phyloP scores from a whole-genome alignment of 2,329 filamentous ascomycete species.

The Thielaviopsis euricoi region DNA sequence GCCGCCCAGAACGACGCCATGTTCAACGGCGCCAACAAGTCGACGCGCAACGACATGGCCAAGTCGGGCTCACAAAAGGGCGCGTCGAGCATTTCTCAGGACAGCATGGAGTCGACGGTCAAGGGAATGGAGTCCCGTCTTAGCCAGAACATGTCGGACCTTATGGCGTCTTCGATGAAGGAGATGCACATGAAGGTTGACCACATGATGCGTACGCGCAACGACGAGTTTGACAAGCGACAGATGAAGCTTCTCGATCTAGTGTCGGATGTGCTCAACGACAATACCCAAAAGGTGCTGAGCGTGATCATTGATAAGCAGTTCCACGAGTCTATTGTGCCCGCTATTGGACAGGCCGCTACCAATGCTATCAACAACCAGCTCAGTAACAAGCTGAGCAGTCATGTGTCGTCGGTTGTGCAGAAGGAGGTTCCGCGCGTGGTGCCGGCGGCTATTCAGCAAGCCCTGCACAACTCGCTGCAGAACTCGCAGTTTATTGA shows the following conservation, averaged over 20 bases:
- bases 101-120: constrained; percentile 37
- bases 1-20: constrained; percentile 28
- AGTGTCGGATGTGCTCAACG: constrained; percentile 43
- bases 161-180: constrained; percentile 39
- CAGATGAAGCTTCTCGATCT: constrained; percentile 39
- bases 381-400: constrained; percentile 50
- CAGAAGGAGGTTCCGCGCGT: constrained; percentile 56
- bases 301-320: constrained; percentile 59
- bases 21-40: constrained; percentile 23
- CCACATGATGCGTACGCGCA: constrained; percentile 43
- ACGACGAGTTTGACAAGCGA: constrained; percentile 34
- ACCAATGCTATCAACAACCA: constrained; percentile 54
- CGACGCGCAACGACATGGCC: constrained; percentile 12
- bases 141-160: constrained; percentile 29
- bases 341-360: constrained; percentile 52
- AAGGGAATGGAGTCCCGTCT: constrained; percentile 36
- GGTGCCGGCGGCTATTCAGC: constrained; percentile 50
- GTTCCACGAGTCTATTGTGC: constrained; percentile 61
- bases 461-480: constrained; percentile 46
- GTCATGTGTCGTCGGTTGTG: constrained; percentile 47
- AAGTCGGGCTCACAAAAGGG: constrained; percentile 11
- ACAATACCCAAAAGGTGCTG: constrained; percentile 54
- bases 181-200: constrained; percentile 46
- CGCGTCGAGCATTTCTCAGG: constrained; percentile 21
- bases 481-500: constrained; percentile 60